Percentiles rank a stretch among this genome's conserved stretches.
These are phyloP conservation scores for Xylaria sp. DNA, from an alignment of 2,329 filamentous ascomycete species.

Conservation along the genomic window DNA sequence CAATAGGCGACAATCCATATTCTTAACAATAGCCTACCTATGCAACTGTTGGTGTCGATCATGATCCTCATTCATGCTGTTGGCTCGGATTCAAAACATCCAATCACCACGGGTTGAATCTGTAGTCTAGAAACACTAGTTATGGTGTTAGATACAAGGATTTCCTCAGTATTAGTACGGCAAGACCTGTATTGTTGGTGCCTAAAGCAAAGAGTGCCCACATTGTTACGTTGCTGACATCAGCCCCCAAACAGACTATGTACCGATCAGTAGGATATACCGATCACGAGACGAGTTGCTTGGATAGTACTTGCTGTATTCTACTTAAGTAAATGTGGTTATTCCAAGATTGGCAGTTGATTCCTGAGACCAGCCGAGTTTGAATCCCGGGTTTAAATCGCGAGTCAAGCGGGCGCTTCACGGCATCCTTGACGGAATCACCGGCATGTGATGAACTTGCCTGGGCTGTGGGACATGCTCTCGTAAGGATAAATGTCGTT, in stretches of 20 bases:
- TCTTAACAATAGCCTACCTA: neutral
- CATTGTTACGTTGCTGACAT: slow-evolving; percentile 6
- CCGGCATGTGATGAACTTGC: no score
- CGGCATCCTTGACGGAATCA: no score
- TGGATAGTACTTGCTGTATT: neutral
- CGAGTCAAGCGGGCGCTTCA: no score
- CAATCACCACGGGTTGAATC: neutral
- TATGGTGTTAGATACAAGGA: neutral
- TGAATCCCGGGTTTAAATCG: no score
- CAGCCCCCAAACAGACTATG: slow-evolving; percentile 7
- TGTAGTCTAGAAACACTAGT: neutral
- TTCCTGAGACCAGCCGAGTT: no score
- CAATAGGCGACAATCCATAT: neutral
- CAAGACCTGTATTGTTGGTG: slow-evolving; percentile 16
- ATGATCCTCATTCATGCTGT: neutral
- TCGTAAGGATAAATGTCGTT: no score
- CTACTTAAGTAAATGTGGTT: neutral
- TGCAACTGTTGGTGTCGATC: neutral
- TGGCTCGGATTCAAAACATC: neutral
- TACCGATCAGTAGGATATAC: neutral
- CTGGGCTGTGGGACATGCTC: no score
- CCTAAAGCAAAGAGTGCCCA: slow-evolving; percentile 8
- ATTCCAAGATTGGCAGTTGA: neutral
- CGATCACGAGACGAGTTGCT: neutral
- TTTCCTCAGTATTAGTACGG: neutral